Evolutionary conservation across 2,329 filamentous ascomycete species (phyloP).

Genomic region (Diplodia mutila): DNA sequence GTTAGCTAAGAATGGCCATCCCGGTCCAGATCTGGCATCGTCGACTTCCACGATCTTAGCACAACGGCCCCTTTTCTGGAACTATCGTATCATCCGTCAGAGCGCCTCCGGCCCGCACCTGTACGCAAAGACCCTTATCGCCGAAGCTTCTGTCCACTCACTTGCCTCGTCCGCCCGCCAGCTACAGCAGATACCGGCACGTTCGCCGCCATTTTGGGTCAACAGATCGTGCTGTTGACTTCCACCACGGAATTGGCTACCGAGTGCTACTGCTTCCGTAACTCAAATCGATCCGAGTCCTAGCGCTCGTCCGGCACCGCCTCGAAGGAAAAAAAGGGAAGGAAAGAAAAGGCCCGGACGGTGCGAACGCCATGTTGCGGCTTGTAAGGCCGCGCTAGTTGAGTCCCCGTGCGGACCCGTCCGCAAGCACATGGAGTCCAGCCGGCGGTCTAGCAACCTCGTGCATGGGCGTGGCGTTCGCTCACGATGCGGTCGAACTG

Average conservation of each 20-base stretch:
- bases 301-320: background rate
- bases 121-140: background rate
- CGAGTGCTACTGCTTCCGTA: background rate
- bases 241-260: background rate
- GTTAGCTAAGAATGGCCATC: background rate
- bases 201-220: background rate
- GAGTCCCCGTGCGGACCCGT: background rate
- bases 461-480: background rate
- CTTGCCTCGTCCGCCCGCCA: background rate
- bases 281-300: background rate
- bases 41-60: background rate
- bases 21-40: background rate
- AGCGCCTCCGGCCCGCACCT: background rate
- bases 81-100: background rate
- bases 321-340: background rate
- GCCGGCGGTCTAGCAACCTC: background rate
- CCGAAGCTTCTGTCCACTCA: background rate
- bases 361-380: too few relatives aligned
- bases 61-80: background rate
- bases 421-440: background rate
- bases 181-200: background rate
- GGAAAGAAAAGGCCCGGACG: background rate
- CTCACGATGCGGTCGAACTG: background rate
- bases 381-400: background rate
- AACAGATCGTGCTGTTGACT: background rate